Evolutionary conservation across 306 rosid species (phyloP), one percentile per base, ranked within the genome.

Genomic region (Cicer bijugum): DNA sequence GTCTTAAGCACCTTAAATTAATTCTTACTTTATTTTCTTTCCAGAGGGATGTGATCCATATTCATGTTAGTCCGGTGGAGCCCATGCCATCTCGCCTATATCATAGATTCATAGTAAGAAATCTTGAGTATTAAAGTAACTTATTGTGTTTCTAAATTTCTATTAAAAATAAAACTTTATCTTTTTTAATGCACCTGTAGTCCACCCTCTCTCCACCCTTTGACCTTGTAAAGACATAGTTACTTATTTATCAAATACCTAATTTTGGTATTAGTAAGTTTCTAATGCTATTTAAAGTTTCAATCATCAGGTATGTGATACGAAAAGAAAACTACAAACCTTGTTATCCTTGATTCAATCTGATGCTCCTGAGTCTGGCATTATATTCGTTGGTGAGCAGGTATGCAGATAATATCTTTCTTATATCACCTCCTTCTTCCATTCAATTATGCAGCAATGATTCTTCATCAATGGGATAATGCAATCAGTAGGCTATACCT

Each of bases 331-430:
- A 73, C 89, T 81, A 44, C 86, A 88, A 73, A 69, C 86, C 47
- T 75, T 94, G 87, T 81, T 91, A 72, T 84, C 91, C 72, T 81
- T 89, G 74, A 66, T 91, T 79, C 83, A 78, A 60, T 82, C 87
- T 9, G 99, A 91, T 81, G 84, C 82, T 69, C 93, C 92, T 1
- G 82, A 85, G 65, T 91, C 97, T 19, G 89, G 89, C 77, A 90
- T 94, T 75, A 81, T 91, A 74, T 91, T 91, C 78, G 95, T 89
- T 15, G 63, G 85, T 51, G 96, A 94, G 76, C 97, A 89, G 97
- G 96, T 88, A 53, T 65, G 83, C 68, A 7, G 51, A 62, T n/a
- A 75, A 56, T 63, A 75, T 78, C 83, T 74, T 82, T 72, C 85
- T 67, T 47, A 71, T 17, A 43, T 74, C 50, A 35, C 14, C 58